Percentiles rank a stretch among this genome's conserved stretches.
Evolutionary conservation across 371 early-diverging fungal genomes (phyloP).

Genomic region (Mucor indicus): DNA sequence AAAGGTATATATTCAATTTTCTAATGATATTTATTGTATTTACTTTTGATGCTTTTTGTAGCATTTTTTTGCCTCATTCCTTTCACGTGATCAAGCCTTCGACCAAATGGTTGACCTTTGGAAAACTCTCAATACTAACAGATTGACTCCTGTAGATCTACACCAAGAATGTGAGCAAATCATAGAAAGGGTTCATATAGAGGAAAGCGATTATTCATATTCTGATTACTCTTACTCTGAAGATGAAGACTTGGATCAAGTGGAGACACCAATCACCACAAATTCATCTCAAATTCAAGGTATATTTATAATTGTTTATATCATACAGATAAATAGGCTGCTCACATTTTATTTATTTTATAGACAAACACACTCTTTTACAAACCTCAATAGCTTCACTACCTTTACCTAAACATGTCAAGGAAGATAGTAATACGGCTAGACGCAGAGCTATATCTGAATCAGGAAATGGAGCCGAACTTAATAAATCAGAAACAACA

Average conservation of each 20-base stretch:
- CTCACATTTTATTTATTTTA: background rate
- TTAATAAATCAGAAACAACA: background rate
- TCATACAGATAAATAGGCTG: background rate
- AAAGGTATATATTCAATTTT: slow-evolving; percentile 35
- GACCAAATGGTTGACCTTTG: slow-evolving; percentile 71
- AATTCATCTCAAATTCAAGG: no score
- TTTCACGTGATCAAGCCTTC: slow-evolving; percentile 77
- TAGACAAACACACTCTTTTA: background rate
- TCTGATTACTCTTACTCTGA: slow-evolving; percentile 11
- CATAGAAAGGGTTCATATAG: slow-evolving; percentile 1
- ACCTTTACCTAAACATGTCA: slow-evolving; percentile 8
- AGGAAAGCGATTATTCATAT: background rate
- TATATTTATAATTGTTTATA: no score
- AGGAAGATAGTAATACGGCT: background rate
- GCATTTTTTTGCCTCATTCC: slow-evolving; percentile 81
- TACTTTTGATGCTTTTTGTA: slow-evolving; percentile 2
- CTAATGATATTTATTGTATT: no score
- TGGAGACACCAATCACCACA: no score
- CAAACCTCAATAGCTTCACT: slow-evolving; percentile 12
- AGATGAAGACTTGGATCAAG: slow-evolving; percentile 1
- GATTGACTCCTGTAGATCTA: slow-evolving; percentile 20
- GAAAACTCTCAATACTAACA: slow-evolving; percentile 32
- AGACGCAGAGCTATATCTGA: slow-evolving; percentile 17
- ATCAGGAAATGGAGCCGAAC: slow-evolving; percentile 16
- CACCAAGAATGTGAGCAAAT: slow-evolving; percentile 1